Evolutionary conservation across 495 filamentous ascomycete species (phyloP).

Genomic region (Barbatosphaeria neglecta): DNA sequence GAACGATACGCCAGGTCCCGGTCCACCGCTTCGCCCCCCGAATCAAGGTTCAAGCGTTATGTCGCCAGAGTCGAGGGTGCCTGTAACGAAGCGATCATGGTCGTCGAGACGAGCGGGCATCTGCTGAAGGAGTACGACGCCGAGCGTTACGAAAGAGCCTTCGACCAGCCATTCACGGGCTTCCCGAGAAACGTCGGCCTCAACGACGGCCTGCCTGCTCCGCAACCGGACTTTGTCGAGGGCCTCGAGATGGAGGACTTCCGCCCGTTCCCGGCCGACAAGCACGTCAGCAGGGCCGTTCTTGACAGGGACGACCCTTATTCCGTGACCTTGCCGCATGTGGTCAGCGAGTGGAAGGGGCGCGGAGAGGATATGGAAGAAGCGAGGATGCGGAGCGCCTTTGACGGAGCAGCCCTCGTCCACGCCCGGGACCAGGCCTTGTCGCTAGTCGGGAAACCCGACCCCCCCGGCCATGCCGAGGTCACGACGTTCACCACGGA

Average conservation of each 20-base stretch:
- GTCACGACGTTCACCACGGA: conserved; percentile 24
- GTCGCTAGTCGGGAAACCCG: conserved; percentile 9
- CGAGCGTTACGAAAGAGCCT: conserved; percentile 1
- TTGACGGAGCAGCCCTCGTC: conserved; percentile 20
- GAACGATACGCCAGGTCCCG: conserved; percentile 9
- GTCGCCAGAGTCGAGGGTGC: conserved; percentile 4
- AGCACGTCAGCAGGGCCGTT: conserved; percentile 15
- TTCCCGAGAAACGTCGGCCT: conserved; percentile 18
- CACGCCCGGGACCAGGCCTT: conserved; percentile 19
- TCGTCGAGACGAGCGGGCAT: background rate
- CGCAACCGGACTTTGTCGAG: conserved; percentile 18
- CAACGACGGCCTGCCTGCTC: conserved; percentile 18
- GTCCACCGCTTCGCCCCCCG: conserved; percentile 13
- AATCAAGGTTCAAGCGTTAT: conserved; percentile 10
- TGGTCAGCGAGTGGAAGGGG: conserved; percentile 24
- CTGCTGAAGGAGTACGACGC: conserved; percentile 12
- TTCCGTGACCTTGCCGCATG: conserved; percentile 16
- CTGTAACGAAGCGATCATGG: conserved; percentile 15
- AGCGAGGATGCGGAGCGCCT: conserved; percentile 12
- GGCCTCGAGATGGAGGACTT: conserved; percentile 10
- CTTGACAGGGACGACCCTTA: conserved; percentile 13
- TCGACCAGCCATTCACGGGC: conserved; percentile 6
- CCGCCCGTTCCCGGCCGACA: conserved; percentile 15
- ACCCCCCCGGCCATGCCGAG: conserved; percentile 14
- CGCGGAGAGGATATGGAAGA: conserved; percentile 9